These are phyloP conservation scores for Allantophomopsis lycopodina DNA, from an alignment of 2,329 filamentous ascomycete species.

Conservation along the genomic window DNA sequence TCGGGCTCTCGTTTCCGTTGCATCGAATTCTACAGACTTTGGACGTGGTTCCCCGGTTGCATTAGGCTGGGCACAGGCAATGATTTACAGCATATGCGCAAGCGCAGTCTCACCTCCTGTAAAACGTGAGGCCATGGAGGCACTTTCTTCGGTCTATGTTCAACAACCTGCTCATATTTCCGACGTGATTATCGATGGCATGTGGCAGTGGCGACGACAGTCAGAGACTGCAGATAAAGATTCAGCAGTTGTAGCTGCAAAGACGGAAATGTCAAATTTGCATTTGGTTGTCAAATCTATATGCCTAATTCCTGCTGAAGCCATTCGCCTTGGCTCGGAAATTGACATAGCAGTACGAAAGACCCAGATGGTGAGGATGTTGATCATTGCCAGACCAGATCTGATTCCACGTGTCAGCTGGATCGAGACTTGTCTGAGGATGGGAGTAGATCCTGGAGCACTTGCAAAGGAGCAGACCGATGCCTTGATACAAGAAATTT, in stretches of 20 bases:
- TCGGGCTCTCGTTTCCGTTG: slow-evolving; percentile 51
- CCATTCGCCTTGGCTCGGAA: slow-evolving; percentile 25
- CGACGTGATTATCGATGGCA: slow-evolving; percentile 49
- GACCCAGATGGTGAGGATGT: slow-evolving; percentile 58
- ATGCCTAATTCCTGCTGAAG: slow-evolving; percentile 41
- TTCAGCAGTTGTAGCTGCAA: slow-evolving; percentile 50
- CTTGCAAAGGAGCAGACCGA: slow-evolving; percentile 53
- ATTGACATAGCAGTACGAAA: slow-evolving; percentile 39
- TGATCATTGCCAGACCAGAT: slow-evolving; percentile 67
- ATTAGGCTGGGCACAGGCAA: slow-evolving; percentile 68
- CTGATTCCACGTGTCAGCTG: slow-evolving; percentile 68
- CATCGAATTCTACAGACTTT: slow-evolving; percentile 30
- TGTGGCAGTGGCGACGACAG: slow-evolving; percentile 69
- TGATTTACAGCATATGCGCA: slow-evolving; percentile 66
- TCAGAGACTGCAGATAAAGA: slow-evolving; percentile 67
- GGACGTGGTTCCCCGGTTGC: slow-evolving; percentile 36
- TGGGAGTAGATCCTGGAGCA: slow-evolving; percentile 69
- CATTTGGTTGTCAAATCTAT: slow-evolving; percentile 47
- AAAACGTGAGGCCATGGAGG: slow-evolving; percentile 46
- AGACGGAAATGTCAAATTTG: slow-evolving; percentile 50
- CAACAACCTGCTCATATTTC: slow-evolving; percentile 43
- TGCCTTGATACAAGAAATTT: slow-evolving; percentile 55
- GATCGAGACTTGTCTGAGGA: slow-evolving; percentile 77
- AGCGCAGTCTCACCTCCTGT: slow-evolving; percentile 43
- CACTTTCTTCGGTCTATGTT: slow-evolving; percentile 53